Conservation (phyloP, 345 rosid species). For the Arabidopsis suecica region DNA sequence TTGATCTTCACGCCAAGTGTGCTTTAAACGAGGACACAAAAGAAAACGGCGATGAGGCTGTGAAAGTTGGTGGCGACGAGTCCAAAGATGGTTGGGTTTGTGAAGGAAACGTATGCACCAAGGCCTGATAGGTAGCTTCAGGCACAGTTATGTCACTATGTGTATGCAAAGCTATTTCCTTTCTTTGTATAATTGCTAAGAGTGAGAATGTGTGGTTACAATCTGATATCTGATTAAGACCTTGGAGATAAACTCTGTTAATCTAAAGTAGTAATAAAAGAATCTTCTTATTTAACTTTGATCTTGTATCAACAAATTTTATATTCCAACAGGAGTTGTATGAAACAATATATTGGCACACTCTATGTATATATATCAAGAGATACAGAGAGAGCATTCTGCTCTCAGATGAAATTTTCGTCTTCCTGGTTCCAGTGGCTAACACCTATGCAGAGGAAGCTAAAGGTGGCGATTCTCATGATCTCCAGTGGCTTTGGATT, state of each 20-base stretch:
- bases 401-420: not conserved
- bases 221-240: constrained; percentile 1
- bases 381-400: not conserved
- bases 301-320: constrained; percentile 17
- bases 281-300: constrained; percentile 7
- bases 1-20: constrained; percentile 71
- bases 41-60: constrained; percentile 6
- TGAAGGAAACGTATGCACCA: constrained; percentile 62
- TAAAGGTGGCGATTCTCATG: constrained; percentile 15
- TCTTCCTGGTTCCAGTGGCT: constrained; percentile 3
- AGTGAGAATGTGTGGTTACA: constrained; percentile 18
- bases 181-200: constrained; percentile 1
- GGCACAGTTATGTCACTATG: constrained; percentile 13
- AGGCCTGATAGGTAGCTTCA: constrained; percentile 34
- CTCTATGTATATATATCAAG: constrained; percentile 6
- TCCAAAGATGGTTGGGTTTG: constrained; percentile 63
- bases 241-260: constrained; percentile 20
- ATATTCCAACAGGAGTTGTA: constrained; percentile 15
- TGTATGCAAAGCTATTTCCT: constrained; percentile 21
- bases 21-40: constrained; percentile 43
- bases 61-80: constrained; percentile 32
- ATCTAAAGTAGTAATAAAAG: not conserved
- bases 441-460: constrained; percentile 7
- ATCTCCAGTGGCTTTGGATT: not conserved
- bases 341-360: constrained; percentile 26